These are phyloP conservation scores for Urtica urens DNA, from an alignment of 306 rosid genomes.

Conservation along the genomic window DNA sequence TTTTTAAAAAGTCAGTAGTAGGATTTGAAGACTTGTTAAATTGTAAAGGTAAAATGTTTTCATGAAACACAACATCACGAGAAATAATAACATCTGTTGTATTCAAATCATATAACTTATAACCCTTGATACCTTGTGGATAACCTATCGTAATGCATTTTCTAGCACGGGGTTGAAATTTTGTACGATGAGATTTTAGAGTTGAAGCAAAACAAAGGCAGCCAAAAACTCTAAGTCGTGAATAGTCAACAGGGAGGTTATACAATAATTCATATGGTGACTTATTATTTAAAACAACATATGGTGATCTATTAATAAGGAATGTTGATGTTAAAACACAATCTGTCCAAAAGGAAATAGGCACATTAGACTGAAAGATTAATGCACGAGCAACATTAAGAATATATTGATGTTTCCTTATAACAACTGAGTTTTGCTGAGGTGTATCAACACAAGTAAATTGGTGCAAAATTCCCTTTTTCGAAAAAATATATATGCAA, in stretches of 20 bases:
- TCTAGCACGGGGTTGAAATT: neutral
- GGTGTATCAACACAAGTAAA: too few species aligned
- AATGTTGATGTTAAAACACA: neutral
- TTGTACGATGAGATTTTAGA: neutral
- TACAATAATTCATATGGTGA: neutral
- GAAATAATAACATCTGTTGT: neutral
- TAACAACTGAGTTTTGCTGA: neutral
- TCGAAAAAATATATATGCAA: too few species aligned
- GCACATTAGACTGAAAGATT: neutral
- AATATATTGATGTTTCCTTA: neutral
- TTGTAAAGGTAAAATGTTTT: neutral
- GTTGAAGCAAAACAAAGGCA: neutral
- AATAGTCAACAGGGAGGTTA: neutral
- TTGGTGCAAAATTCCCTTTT: too few species aligned
- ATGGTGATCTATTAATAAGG: neutral
- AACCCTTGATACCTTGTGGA: neutral
- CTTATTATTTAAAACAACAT: neutral
- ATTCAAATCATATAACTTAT: neutral
- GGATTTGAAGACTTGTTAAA: too few species aligned
- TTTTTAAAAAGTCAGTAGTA: too few species aligned
- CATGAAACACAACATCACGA: constrained; percentile 3
- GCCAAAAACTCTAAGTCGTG: neutral
- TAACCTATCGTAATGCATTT: neutral
- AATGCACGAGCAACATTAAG: neutral
- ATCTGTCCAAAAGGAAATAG: neutral